Conservation (phyloP, 2,329 filamentous ascomycete genomes). For the Chrysoporthe austroafricana region DNA sequence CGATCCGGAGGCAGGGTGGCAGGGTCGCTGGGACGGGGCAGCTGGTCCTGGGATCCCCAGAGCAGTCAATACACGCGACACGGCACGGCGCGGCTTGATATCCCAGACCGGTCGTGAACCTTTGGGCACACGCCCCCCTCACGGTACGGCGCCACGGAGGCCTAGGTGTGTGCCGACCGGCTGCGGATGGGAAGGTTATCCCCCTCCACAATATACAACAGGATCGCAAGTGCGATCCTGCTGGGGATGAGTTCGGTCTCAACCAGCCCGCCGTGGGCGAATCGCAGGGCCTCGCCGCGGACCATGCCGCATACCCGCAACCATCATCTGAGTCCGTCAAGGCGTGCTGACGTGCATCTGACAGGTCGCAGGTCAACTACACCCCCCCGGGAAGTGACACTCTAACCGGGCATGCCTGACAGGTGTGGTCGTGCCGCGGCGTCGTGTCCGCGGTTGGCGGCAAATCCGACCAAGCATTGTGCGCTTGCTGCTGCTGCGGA, state of each 20-base stretch:
- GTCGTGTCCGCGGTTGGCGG: background rate
- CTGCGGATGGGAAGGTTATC: background rate
- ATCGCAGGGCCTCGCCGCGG: background rate
- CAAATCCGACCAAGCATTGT: background rate
- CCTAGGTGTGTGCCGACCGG: background rate
- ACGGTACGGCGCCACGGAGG: background rate
- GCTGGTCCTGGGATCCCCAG: background rate
- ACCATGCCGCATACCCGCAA: background rate
- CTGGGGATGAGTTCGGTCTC: background rate
- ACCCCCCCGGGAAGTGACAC: background rate
- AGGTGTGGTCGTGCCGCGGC: background rate
- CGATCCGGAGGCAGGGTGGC: background rate
- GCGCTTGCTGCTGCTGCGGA: background rate
- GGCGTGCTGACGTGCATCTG: slow-evolving; percentile 10
- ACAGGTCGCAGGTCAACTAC: slow-evolving; percentile 3
- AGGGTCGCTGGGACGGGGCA: background rate
- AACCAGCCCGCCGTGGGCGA: background rate
- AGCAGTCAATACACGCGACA: background rate
- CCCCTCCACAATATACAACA: background rate
- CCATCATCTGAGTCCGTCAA: background rate
- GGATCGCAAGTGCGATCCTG: background rate
- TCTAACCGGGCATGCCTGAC: background rate
- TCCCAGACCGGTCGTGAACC: background rate
- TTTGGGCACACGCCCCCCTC: background rate
- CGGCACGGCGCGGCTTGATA: background rate